Percentiles rank a stretch among this genome's conserved stretches.
Evolutionary conservation across 805 yeast genomes (phyloP).

Genomic region (Vanderwaltozyma tropicalis): DNA sequence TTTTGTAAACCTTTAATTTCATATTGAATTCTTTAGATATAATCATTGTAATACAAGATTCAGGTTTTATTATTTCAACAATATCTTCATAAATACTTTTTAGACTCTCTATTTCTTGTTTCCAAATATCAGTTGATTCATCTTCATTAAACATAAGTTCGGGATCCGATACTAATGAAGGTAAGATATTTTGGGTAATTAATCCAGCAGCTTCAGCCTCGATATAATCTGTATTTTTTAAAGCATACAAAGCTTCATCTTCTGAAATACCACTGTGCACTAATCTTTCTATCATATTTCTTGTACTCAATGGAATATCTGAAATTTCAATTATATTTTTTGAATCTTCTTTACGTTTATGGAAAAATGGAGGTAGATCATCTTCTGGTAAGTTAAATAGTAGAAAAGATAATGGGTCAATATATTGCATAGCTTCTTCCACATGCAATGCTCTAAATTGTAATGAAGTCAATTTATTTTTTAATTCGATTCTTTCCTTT

Average conservation of each 20-base stretch:
- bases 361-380: constrained; percentile 65
- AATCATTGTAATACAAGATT: constrained; percentile 24
- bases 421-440: constrained; percentile 56
- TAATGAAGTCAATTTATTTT: constrained; percentile 31
- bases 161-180: constrained; percentile 7
- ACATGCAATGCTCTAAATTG: constrained; percentile 68
- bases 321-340: constrained; percentile 44
- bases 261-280: constrained; percentile 60
- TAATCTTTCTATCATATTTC: constrained; percentile 48
- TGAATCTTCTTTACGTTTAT: constrained; percentile 46
- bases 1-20: constrained; percentile 34
- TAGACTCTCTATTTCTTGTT: constrained; percentile 64
- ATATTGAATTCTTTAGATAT: constrained; percentile 27
- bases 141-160: constrained; percentile 8
- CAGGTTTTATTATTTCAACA: constrained; percentile 25
- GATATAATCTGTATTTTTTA: constrained; percentile 34
- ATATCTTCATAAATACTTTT: constrained; percentile 46
- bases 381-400: constrained; percentile 89
- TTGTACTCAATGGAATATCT: constrained; percentile 31
- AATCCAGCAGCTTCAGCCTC: constrained; percentile 43
- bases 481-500: constrained; percentile 12
- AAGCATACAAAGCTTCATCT: constrained; percentile 46
- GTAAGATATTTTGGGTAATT: constrained; percentile 33
- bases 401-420: constrained; percentile 39
- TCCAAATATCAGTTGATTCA: constrained; percentile 48